phyloP scores from a whole-genome alignment of 2,329 filamentous ascomycete species.

The Fusarium heterosporum region DNA sequence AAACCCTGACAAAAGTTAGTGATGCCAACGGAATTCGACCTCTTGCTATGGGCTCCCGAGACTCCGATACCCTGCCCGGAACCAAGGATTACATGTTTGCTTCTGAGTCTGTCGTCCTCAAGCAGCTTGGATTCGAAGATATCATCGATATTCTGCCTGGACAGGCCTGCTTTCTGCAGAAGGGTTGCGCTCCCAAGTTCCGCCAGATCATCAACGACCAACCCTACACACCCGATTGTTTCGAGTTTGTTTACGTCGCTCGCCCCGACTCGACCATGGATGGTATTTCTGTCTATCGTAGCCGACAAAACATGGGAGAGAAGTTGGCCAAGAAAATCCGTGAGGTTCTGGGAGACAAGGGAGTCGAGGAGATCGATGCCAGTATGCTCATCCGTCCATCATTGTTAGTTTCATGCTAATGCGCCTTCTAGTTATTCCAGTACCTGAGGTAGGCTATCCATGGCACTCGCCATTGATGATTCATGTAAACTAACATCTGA shows the following conservation, averaged over 20 bases:
- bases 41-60: conserved; percentile 79
- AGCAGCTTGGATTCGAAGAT: conserved; percentile 81
- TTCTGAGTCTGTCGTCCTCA: conserved; percentile 86
- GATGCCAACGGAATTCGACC: conserved; percentile 78
- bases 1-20: conserved; percentile 51
- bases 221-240: conserved; percentile 78
- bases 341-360: conserved; percentile 73
- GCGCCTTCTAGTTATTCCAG: conserved; percentile 55
- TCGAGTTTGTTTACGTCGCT: conserved; percentile 77
- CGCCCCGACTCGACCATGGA: conserved; percentile 86
- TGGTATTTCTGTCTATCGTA: conserved; percentile 86
- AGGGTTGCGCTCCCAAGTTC: conserved; percentile 79
- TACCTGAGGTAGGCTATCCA: conserved; percentile 58
- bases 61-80: conserved; percentile 69
- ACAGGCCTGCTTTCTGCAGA: conserved; percentile 86
- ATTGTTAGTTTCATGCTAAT: conserved; percentile 15
- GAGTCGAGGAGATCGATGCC: conserved; percentile 80
- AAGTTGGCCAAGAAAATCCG: conserved; percentile 81
- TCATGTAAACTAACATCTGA: background rate
- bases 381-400: conserved; percentile 40
- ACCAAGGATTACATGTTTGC: conserved; percentile 90
- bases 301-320: conserved; percentile 86
- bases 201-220: conserved; percentile 76
- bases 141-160: conserved; percentile 84
- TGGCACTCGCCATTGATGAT: background rate